Conservation (phyloP, 495 filamentous ascomycete species). For the Opeltia flavorubescens region DNA sequence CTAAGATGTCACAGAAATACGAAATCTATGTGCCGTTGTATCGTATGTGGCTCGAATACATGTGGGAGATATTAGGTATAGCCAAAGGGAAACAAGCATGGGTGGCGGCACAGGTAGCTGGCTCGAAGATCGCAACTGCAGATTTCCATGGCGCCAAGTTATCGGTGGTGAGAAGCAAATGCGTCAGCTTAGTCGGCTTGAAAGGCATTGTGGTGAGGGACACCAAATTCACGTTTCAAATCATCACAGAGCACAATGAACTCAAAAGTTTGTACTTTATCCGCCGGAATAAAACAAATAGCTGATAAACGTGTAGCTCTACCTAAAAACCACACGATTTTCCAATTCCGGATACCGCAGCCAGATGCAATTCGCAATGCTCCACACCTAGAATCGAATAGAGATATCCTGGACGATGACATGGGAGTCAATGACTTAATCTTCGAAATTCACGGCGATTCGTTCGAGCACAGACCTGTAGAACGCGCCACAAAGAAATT, state of each 20-base stretch:
- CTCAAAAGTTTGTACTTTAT: constrained; percentile 40
- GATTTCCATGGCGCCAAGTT: constrained; percentile 84
- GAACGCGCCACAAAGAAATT: constrained; percentile 87
- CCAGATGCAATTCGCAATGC: constrained; percentile 15
- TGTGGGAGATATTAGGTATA: constrained; percentile 54
- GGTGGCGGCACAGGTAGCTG: constrained; percentile 36
- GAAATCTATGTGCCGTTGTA: constrained; percentile 63
- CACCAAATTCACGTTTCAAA: constrained; percentile 69
- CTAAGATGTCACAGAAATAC: constrained; percentile 53
- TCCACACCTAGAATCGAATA: constrained; percentile 7
- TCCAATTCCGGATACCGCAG: constrained; percentile 58
- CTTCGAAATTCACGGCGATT: constrained; percentile 79
- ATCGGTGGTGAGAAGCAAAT: constrained; percentile 69
- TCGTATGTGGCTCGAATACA: constrained; percentile 68
- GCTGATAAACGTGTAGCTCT: constrained; percentile 31
- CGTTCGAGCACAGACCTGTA: constrained; percentile 68
- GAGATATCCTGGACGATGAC: constrained; percentile 15
- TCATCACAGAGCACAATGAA: constrained; percentile 51
- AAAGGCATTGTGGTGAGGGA: constrained; percentile 81
- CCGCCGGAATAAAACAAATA: background rate
- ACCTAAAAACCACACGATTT: constrained; percentile 81
- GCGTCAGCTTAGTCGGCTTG: constrained; percentile 67
- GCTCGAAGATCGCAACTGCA: constrained; percentile 59
- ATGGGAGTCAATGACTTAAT: constrained; percentile 30
- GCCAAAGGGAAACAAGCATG: constrained; percentile 28